Conservation (phyloP, 2,329 filamentous ascomycete genomes). For the Hypoxylon sp. region DNA sequence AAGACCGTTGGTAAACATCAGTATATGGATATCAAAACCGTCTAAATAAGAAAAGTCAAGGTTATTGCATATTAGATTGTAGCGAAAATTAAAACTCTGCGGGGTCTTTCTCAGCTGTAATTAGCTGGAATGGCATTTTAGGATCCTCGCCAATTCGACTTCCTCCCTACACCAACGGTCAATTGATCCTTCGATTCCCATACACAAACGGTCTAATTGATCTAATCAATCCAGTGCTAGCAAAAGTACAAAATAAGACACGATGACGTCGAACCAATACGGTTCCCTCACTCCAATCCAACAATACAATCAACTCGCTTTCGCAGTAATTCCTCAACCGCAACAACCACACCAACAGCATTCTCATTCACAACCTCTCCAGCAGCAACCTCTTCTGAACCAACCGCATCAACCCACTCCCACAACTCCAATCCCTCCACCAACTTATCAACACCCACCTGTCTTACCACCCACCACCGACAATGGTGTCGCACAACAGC, state of each 20-base stretch:
- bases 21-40: constrained; percentile 30
- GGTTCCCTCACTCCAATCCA: constrained; percentile 44
- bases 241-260: constrained; percentile 13
- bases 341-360: constrained; percentile 19
- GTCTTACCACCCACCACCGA: constrained; percentile 14
- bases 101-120: background rate
- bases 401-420: constrained; percentile 26
- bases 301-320: constrained; percentile 45
- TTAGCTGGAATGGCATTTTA: background rate
- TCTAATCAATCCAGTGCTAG: constrained; percentile 4
- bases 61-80: constrained; percentile 30
- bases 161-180: constrained; percentile 40
- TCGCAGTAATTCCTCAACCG: constrained; percentile 18
- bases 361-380: constrained; percentile 6
- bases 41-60: constrained; percentile 38
- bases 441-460: constrained; percentile 21
- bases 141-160: constrained; percentile 5
- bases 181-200: constrained; percentile 15
- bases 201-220: constrained; percentile 33
- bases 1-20: constrained; percentile 17
- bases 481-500: constrained; percentile 29
- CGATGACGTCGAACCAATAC: constrained; percentile 48
- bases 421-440: constrained; percentile 2
- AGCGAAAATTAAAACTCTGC: background rate
- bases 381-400: constrained; percentile 21